Evolutionary conservation across 768 basidiomycete species (phyloP).

Genomic region (Boletus subparvulus): DNA sequence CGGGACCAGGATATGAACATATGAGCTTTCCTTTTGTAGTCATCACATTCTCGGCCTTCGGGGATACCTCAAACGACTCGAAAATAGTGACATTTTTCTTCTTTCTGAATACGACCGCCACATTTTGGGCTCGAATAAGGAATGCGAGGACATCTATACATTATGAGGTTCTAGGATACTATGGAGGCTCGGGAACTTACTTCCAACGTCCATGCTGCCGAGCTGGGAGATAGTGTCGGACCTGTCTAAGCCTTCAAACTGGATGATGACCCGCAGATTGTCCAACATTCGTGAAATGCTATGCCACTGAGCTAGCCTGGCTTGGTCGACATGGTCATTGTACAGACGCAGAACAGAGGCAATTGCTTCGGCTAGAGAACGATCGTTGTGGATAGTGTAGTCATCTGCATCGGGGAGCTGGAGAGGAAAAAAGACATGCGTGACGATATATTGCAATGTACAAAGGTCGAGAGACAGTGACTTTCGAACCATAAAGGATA

Average conservation of each 20-base stretch:
- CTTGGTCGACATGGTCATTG: not conserved
- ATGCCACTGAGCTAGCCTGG: slow-evolving; percentile 28
- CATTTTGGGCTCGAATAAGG: slow-evolving; percentile 48
- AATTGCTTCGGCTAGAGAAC: slow-evolving; percentile 17
- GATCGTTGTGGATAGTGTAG: no score
- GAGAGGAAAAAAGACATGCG: no score
- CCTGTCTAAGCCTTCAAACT: not conserved
- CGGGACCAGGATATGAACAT: slow-evolving; percentile 47
- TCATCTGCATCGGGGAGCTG: no score
- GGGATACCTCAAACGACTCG: slow-evolving; percentile 49
- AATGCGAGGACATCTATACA: slow-evolving; percentile 37
- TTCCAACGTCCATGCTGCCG: slow-evolving; percentile 15
- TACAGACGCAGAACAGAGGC: slow-evolving; percentile 23
- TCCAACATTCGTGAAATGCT: slow-evolving; percentile 31
- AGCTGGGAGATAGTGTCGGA: slow-evolving; percentile 20
- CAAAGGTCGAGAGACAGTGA: not conserved
- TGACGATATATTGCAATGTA: no score
- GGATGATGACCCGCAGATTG: slow-evolving; percentile 14
- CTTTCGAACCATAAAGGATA: not conserved
- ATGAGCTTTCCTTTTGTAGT: slow-evolving; percentile 41
- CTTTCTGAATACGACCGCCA: slow-evolving; percentile 42
- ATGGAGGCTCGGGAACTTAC: slow-evolving; percentile 1
- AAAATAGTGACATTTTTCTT: slow-evolving; percentile 30
- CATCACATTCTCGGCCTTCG: slow-evolving; percentile 37
- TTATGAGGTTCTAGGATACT: not conserved